A percentile compares a stretch with the other conserved stretches of the same genome.
Evolutionary conservation across 176 grass and related monocot species (phyloP).

Genomic region (Oryza meridionalis): DNA sequence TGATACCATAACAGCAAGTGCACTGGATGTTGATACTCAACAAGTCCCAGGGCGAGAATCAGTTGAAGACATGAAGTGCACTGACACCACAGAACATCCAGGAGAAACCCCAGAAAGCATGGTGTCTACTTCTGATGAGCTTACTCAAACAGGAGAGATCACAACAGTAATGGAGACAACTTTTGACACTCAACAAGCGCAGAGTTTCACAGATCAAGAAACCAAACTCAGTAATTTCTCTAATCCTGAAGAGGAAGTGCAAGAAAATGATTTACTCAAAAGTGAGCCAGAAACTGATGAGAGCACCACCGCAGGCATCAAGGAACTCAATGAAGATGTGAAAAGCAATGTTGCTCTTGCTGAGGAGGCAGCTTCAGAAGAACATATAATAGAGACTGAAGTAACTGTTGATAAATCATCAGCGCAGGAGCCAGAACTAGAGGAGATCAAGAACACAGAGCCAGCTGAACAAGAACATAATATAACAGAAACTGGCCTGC

Average conservation of each 20-base stretch:
- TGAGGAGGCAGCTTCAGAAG: neutral
- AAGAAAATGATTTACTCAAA: slow-evolving; percentile 19
- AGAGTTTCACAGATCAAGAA: slow-evolving; percentile 27
- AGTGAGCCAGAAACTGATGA: slow-evolving; percentile 12
- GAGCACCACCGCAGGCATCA: slow-evolving; percentile 8
- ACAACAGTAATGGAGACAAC: slow-evolving; percentile 2
- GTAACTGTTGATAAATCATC: slow-evolving; percentile 13
- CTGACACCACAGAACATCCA: slow-evolving; percentile 27
- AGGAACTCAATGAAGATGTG: slow-evolving; percentile 6
- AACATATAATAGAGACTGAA: slow-evolving; percentile 12
- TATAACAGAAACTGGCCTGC: neutral
- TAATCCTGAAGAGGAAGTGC: slow-evolving; percentile 4
- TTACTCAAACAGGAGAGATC: slow-evolving; percentile 33
- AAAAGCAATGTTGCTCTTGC: neutral
- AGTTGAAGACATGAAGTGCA: slow-evolving; percentile 25
- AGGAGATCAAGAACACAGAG: slow-evolving; percentile 40
- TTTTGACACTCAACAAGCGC: slow-evolving; percentile 28
- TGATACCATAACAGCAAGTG: slow-evolving; percentile 24
- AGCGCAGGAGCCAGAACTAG: slow-evolving; percentile 15
- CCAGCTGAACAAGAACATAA: slow-evolving; percentile 27
- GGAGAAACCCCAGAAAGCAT: slow-evolving; percentile 23
- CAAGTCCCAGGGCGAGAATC: slow-evolving; percentile 20
- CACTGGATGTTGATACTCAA: slow-evolving; percentile 26
- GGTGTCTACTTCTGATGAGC: slow-evolving; percentile 29
- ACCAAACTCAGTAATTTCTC: slow-evolving; percentile 9